phyloP scores from a whole-genome alignment of 495 filamentous ascomycete species.

The Penicillium lagena region DNA sequence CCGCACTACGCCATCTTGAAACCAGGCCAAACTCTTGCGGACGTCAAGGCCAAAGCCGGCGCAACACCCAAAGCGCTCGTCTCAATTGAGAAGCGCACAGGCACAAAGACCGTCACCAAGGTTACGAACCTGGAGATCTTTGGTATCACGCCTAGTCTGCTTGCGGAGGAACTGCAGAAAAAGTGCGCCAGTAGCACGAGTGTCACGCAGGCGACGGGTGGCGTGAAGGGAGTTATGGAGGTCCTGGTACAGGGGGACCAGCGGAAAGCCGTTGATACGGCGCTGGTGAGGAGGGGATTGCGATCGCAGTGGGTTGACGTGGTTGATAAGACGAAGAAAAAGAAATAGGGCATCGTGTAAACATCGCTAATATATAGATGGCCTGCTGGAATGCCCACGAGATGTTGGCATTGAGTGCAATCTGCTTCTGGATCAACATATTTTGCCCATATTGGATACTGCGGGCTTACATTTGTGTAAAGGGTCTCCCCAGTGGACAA shows the following conservation, averaged over 20 bases:
- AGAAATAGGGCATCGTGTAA: slow-evolving; percentile 36
- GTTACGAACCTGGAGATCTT: slow-evolving; percentile 58
- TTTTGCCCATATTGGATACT: too few species aligned
- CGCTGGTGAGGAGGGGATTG: slow-evolving; percentile 55
- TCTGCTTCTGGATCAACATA: too few species aligned
- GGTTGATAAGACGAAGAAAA: slow-evolving; percentile 66
- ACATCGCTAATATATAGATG: background rate
- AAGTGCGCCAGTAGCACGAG: slow-evolving; percentile 66
- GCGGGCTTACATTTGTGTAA: too few species aligned
- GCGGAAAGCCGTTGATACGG: slow-evolving; percentile 52
- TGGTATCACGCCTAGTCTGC: slow-evolving; percentile 49
- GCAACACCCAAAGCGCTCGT: slow-evolving; percentile 53
- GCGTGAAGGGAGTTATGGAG: slow-evolving; percentile 61
- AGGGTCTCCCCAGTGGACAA: too few species aligned
- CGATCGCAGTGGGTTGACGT: slow-evolving; percentile 54
- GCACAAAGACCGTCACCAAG: slow-evolving; percentile 63
- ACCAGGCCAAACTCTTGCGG: slow-evolving; percentile 40
- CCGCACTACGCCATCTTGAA: slow-evolving; percentile 51
- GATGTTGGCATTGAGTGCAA: too few species aligned
- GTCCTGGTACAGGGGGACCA: slow-evolving; percentile 67
- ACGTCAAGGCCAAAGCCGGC: slow-evolving; percentile 59
- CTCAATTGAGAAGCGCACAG: slow-evolving; percentile 57
- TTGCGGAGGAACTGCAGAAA: slow-evolving; percentile 67
- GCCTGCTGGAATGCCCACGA: background rate
- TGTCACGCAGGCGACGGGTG: slow-evolving; percentile 54